These are phyloP conservation scores for Daldinia decipiens DNA, from an alignment of 495 filamentous ascomycete species.

Conservation along the genomic window DNA sequence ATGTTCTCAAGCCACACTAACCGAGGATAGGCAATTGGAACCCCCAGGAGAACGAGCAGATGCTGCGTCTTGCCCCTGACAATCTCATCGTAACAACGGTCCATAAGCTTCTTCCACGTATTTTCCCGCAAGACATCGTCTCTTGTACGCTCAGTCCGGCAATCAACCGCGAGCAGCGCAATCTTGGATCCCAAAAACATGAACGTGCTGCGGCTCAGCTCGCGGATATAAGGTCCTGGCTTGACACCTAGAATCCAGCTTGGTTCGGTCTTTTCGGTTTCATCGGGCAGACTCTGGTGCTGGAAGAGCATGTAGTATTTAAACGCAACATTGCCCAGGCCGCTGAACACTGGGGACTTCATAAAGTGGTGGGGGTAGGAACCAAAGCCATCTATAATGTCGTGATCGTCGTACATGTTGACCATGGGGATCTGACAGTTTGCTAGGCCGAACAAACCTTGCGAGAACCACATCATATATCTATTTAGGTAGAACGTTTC, in stretches of 20 bases:
- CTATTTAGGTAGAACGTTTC: constrained; percentile 87
- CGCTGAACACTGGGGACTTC: constrained; percentile 87
- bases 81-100: constrained; percentile 83
- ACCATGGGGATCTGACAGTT: constrained; percentile 97
- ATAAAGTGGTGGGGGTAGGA: constrained; percentile 94
- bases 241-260: constrained; percentile 86
- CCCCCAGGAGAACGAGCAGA: constrained; percentile 82
- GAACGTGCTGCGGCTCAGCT: constrained; percentile 86
- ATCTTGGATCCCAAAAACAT: constrained; percentile 82
- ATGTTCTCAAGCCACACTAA: constrained; percentile 80
- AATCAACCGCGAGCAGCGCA: constrained; percentile 87
- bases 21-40: constrained; percentile 93
- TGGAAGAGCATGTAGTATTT: constrained; percentile 99
- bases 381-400: constrained; percentile 96
- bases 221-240: constrained; percentile 90
- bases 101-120: constrained; percentile 85
- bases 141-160: constrained; percentile 86
- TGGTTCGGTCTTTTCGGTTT: constrained; percentile 83
- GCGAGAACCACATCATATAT: constrained; percentile 93
- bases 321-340: constrained; percentile 89
- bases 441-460: constrained; percentile 91
- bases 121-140: constrained; percentile 82
- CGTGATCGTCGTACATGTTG: constrained; percentile 98
- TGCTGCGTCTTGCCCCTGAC: constrained; percentile 86
- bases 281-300: constrained; percentile 85